Evolutionary conservation across 805 yeast genomes (phyloP).

Genomic region (Saturnispora bothae): DNA sequence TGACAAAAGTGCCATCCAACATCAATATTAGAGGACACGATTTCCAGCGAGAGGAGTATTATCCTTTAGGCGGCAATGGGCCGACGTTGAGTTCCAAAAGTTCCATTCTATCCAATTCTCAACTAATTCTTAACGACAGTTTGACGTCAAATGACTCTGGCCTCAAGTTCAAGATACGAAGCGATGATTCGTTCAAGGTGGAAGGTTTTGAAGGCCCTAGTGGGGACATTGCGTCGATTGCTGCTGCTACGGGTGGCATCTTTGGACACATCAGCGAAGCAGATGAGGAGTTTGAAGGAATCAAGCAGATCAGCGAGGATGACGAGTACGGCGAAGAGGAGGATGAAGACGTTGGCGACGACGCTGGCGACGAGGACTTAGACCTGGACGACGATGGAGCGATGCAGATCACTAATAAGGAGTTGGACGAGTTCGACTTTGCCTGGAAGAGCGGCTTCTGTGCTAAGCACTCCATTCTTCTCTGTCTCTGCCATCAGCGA

Average conservation of each 20-base stretch:
- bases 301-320: conserved; percentile 8
- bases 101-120: conserved; percentile 17
- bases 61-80: background rate
- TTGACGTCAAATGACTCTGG: background rate
- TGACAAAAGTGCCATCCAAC: conserved; percentile 12
- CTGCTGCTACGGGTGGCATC: conserved; percentile 8
- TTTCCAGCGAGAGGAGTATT: conserved; percentile 3
- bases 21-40: conserved; percentile 6
- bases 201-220: too few relatives aligned
- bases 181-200: too few relatives aligned
- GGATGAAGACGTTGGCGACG: conserved; percentile 11
- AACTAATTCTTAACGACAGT: conserved; percentile 12
- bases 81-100: conserved; percentile 5
- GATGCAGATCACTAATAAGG: conserved; percentile 7
- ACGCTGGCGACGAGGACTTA: conserved; percentile 13
- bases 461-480: conserved; percentile 21
- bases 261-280: conserved; percentile 11
- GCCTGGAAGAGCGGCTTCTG: conserved; percentile 16
- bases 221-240: too few relatives aligned
- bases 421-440: conserved; percentile 6
- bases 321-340: conserved; percentile 8
- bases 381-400: conserved; percentile 8
- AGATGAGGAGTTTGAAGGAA: conserved; percentile 12
- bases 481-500: conserved; percentile 17
- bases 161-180: background rate